Evolutionary conservation across 495 filamentous ascomycete genomes (phyloP), one percentile per base, ranked within the genome.

Genomic region (Geoglossum glabrum): DNA sequence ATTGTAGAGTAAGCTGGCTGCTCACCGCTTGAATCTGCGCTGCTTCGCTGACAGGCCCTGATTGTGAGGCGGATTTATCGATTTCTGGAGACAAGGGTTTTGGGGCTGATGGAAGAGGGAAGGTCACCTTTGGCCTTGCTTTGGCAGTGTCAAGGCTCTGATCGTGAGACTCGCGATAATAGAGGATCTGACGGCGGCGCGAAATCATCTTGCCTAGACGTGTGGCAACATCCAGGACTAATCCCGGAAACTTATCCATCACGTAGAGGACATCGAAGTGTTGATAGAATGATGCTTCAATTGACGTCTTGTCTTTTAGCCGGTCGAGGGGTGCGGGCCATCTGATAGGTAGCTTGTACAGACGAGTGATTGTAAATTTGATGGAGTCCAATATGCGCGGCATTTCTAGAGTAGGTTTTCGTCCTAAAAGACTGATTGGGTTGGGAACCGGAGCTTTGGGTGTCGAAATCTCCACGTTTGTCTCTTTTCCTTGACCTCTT

Each of bases 241-340:
- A 5, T 6, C 34, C 1, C 10, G 55, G 55, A 15, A 60, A 60
- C 54, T 60, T 60, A 43, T 60, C 59, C n/a, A 21, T 49, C 0
- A 60, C 55, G 46, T 60, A 57, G 0, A 60, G 13, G 0, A 60
- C 45, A 51, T 60, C 59, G 26, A 60, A 60, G 10, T 27, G 51
- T 54, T 60, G 59, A 36, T 60, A 60, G 11, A 17, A 28, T 0
- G 55, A 50, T 11, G 50, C 25, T 3, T 60, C 52, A 19, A 38
- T 9, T 4, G 55, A 23, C 6, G 10, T 13, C 23, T 33, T 47
- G 27, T 57, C 0, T 47, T 56, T 57, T 0, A 60, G 17, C 9
- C 59, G 59, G 30, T 60, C 59, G 10, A 60, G 54, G n/a, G 59
- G 52, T 10, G 59, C 59, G 13, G 59, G 59, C 40, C 46, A 36